Base-by-base conservation (phyloP, 1,284 basidiomycete species). In the Porphyrellus sp. region DNA sequence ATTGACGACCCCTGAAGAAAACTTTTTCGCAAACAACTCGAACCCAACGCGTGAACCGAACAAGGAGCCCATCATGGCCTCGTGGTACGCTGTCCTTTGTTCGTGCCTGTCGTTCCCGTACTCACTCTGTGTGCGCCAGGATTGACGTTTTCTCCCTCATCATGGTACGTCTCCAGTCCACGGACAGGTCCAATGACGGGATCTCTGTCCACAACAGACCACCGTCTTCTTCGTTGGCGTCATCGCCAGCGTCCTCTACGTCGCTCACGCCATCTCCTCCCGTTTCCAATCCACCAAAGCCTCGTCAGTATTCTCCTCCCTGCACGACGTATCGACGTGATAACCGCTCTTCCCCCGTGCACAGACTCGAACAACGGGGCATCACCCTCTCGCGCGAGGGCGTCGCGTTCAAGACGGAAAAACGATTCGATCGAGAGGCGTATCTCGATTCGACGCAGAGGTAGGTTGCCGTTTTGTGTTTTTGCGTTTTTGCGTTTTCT, bases 401-500 rank as follows among this genome's bases (percentile, higher is more conserved):
- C 4, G 72, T 88, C 18, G 78, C 80, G 0, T 74, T 89, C 35
- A 86, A 85, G 66, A 87, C 85, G 0, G 65, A 74, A 24, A 77
- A 74, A 55, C 74, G 77, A 8, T 76, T 83, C 56, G 78, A 81
- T 52, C 72, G 81, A 34, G 80, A 84, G 45, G 76, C 79, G 42
- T 87, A 89, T 55, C 71, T 87, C 11, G 85, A 87, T 61, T 83
- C 84, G 6, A 86, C 85, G 9, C 86, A 87, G 63, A 73, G 85
- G 85, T 86, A 16, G 20, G 46, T 9, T n/a, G 25, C n/a, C 4
- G 12, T 21, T 15, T 15, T 34, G 2, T 6, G 3, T 23, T 12
- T 41, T 41, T 41, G 2, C 25, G 1, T 28, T 42, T n/a, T 7
- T 11, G 5, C 13, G 2, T 18, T 25, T 33, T 11, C 31, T 11